phyloP scores from a whole-genome alignment of 1,284 basidiomycete species.

The Hypsizygus ulmarius region DNA sequence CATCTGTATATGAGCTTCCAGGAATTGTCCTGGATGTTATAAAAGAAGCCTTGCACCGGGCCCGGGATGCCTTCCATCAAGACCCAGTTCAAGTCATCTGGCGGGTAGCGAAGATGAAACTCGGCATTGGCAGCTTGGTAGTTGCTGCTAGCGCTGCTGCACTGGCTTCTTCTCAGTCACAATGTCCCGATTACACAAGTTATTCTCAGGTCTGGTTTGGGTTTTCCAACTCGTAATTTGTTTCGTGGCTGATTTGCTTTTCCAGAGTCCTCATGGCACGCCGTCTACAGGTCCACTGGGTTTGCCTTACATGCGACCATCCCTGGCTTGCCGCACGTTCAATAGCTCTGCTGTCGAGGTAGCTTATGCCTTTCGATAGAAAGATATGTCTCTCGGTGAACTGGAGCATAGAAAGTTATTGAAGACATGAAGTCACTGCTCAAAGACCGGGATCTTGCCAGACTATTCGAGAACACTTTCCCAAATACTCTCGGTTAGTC shows the following conservation, averaged over 20 bases:
- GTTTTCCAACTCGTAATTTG: conserved; percentile 1
- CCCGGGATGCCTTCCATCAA: conserved; percentile 2
- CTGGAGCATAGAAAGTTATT: conserved; percentile 54
- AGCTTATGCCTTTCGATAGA: conserved; percentile 8
- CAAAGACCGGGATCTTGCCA: conserved; percentile 71
- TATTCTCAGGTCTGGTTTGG: conserved; percentile 50
- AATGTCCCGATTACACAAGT: conserved; percentile 62
- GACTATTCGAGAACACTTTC: conserved; percentile 75
- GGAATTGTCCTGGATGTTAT: conserved; percentile 20
- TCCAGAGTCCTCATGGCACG: conserved; percentile 54
- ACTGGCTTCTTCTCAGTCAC: conserved; percentile 32
- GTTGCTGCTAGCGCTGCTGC: conserved; percentile 28
- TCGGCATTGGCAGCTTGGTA: conserved; percentile 24
- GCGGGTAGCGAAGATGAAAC: conserved; percentile 27
- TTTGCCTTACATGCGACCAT: conserved; percentile 70
- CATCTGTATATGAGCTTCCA: conserved; percentile 21
- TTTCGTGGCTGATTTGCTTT: conserved; percentile 6
- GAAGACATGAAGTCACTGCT: conserved; percentile 64
- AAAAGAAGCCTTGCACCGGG: conserved; percentile 20
- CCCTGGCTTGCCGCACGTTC: conserved; percentile 66
- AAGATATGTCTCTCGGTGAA: not conserved
- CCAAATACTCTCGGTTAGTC: conserved; percentile 68
- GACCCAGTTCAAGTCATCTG: conserved; percentile 15
- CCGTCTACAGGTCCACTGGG: conserved; percentile 57
- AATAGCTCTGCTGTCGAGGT: conserved; percentile 73